These are phyloP conservation scores for Tetradesmus obliquus DNA, from an alignment of 139 green algal species.

Conservation along the genomic window DNA sequence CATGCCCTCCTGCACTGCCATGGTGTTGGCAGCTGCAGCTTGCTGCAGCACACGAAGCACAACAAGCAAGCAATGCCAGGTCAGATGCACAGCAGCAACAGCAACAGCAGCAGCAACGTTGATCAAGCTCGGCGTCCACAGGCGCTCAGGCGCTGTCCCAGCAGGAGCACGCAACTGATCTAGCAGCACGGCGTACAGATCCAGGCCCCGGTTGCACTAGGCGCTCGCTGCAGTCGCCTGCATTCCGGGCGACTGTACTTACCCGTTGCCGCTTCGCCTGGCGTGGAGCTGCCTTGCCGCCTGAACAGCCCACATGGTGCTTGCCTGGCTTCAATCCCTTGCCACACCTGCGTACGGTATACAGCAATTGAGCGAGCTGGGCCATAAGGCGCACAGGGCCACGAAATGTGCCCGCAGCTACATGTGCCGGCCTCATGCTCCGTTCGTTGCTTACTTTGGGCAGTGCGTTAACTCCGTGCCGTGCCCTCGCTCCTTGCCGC, in stretches of 20 bases:
- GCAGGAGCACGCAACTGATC: neutral
- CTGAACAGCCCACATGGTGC: slow-evolving; percentile 88
- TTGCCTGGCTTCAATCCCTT: slow-evolving; percentile 85
- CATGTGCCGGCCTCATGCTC: neutral
- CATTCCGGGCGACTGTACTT: neutral
- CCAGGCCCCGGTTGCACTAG: no score
- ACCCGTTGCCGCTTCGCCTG: slow-evolving; percentile 50
- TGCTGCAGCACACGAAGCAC: neutral
- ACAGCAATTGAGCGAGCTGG: neutral
- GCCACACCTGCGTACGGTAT: slow-evolving; percentile 55
- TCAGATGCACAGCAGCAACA: neutral
- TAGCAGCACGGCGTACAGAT: neutral
- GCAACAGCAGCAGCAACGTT: neutral
- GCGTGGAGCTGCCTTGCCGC: slow-evolving; percentile 54
- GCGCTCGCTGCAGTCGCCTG: neutral
- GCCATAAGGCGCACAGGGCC: neutral
- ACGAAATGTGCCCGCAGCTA: neutral
- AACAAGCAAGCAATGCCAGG: neutral
- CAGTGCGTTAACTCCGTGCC: slow-evolving; percentile 85
- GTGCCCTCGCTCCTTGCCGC: slow-evolving; percentile 87
- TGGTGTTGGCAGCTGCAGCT: neutral
- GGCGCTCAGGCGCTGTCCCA: neutral
- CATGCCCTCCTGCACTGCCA: slow-evolving; percentile 6
- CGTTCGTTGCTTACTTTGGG: slow-evolving; percentile 64
- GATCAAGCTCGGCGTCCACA: neutral